Conservation (phyloP, 2,329 filamentous ascomycete species). For the Xylariaceae sp. region DNA sequence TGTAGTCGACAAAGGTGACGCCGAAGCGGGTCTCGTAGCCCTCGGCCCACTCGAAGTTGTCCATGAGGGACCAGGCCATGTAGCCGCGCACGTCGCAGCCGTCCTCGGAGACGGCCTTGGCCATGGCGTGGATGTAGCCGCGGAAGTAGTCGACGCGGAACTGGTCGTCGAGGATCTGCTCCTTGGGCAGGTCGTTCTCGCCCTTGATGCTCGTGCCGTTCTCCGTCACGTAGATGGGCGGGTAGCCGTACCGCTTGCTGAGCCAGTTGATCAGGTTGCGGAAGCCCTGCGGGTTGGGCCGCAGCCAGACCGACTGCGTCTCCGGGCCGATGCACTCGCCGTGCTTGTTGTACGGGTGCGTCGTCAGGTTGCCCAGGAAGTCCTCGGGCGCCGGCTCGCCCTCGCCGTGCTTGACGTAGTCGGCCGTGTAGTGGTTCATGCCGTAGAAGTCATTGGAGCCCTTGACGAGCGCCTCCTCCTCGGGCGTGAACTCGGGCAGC, state of each 20-base stretch:
- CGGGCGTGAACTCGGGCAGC: conserved; percentile 66
- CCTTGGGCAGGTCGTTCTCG: conserved; percentile 68
- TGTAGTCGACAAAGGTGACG: conserved; percentile 78
- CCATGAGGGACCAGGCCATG: conserved; percentile 83
- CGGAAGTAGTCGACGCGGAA: conserved; percentile 77
- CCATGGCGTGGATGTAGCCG: conserved; percentile 71
- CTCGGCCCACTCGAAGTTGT: conserved; percentile 92
- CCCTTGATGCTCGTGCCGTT: conserved; percentile 81
- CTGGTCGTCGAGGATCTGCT: conserved; percentile 71
- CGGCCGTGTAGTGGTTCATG: conserved; percentile 90
- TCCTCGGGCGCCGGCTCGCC: conserved; percentile 58
- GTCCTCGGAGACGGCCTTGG: conserved; percentile 63
- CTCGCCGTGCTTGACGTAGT: conserved; percentile 73
- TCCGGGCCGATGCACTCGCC: conserved; percentile 73
- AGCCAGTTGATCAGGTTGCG: conserved; percentile 72
- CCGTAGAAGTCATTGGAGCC: conserved; percentile 93
- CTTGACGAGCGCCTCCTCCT: conserved; percentile 67
- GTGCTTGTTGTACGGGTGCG: conserved; percentile 63
- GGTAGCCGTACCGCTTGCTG: conserved; percentile 67
- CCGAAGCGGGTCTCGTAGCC: conserved; percentile 84
- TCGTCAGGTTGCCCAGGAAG: conserved; percentile 69
- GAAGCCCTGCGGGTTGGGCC: conserved; percentile 71
- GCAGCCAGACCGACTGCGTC: conserved; percentile 77
- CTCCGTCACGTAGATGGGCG: conserved; percentile 82
- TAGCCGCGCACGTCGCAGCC: conserved; percentile 76